phyloP scores from a whole-genome alignment of 257 asterid species.

The Solanum tacnaense region DNA sequence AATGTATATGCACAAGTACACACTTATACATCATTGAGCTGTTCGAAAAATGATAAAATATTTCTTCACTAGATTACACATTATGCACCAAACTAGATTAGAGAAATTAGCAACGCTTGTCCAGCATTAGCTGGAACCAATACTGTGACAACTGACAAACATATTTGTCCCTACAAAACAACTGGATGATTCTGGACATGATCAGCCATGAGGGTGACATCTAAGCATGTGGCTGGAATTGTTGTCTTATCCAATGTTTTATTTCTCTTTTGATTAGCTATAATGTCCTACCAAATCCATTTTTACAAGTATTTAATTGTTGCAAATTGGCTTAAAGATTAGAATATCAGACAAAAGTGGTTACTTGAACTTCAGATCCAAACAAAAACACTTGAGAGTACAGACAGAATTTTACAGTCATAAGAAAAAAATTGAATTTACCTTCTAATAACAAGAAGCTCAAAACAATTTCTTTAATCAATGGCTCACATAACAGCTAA shows the following conservation, averaged over 20 bases:
- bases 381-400: not conserved
- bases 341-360: not conserved
- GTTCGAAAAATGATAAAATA: not conserved
- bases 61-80: not conserved
- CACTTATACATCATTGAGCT: not conserved
- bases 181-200: not conserved
- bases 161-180: not conserved
- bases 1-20: not conserved
- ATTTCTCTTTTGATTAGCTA: not conserved
- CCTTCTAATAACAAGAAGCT: not conserved
- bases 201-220: not conserved
- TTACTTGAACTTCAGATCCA: not conserved
- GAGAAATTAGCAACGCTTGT: not conserved
- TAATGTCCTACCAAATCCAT: not conserved
- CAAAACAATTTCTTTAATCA: not conserved
- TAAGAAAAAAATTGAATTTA: not conserved
- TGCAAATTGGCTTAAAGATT: not conserved
- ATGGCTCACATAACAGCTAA: not conserved
- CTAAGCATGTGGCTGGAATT: not conserved
- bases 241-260: not conserved
- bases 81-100: not conserved
- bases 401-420: not conserved
- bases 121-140: not conserved
- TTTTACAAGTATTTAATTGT: not conserved
- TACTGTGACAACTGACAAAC: not conserved